phyloP scores from a whole-genome alignment of 441 rosid species.

The Aquilaria agallochum region DNA sequence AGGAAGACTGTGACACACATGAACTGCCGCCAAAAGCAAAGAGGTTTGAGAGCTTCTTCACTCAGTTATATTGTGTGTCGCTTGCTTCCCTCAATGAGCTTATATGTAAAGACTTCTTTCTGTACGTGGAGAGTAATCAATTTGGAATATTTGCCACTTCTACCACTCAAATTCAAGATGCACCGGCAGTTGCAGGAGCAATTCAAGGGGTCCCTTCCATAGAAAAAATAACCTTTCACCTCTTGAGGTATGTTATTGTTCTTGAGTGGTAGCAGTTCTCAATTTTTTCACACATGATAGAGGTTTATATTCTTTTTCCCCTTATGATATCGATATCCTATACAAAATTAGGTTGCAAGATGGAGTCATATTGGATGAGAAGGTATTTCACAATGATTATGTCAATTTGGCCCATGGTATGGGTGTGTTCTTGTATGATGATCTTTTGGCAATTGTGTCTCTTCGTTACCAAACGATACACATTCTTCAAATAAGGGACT shows the following conservation, averaged over 20 bases:
- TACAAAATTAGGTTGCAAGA: slow-evolving; percentile 61
- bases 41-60: slow-evolving; percentile 87
- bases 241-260: slow-evolving; percentile 49
- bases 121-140: slow-evolving; percentile 55
- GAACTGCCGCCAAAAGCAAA: slow-evolving; percentile 64
- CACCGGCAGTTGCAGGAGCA: slow-evolving; percentile 62
- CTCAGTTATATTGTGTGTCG: slow-evolving; percentile 58
- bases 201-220: slow-evolving; percentile 83
- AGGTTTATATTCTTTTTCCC: background rate
- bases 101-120: slow-evolving; percentile 92
- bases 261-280: background rate
- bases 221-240: slow-evolving; percentile 82
- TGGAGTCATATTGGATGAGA: slow-evolving; percentile 77
- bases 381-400: slow-evolving; percentile 80
- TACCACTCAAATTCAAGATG: slow-evolving; percentile 84
- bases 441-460: slow-evolving; percentile 80
- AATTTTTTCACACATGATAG: background rate
- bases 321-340: background rate
- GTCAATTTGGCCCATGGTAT: slow-evolving; percentile 69
- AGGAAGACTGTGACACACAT: slow-evolving; percentile 40
- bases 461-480: slow-evolving; percentile 87
- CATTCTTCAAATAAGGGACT: slow-evolving; percentile 89
- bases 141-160: slow-evolving; percentile 93
- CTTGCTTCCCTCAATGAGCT: slow-evolving; percentile 84
- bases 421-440: slow-evolving; percentile 90